A percentile compares a stretch with the other conserved stretches of the same genome.
Evolutionary conservation across 2,329 filamentous ascomycete genomes (phyloP).

Genomic region (Lachnellula occidentalis): DNA sequence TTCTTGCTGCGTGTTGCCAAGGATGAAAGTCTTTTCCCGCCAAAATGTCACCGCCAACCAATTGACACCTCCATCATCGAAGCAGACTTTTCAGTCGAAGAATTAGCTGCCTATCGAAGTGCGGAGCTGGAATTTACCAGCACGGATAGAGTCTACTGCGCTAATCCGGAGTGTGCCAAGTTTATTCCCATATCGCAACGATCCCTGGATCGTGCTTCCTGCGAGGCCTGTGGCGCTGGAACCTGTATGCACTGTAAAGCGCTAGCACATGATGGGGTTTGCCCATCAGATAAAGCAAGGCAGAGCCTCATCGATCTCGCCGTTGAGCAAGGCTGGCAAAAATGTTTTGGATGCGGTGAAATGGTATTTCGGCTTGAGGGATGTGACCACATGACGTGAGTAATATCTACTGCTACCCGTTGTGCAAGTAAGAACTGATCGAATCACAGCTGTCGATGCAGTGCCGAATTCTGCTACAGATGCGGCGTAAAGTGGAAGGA

Average conservation of each 20-base stretch:
- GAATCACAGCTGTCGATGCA: slow-evolving; percentile 19
- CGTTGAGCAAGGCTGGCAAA: slow-evolving; percentile 14
- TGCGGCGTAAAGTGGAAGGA: slow-evolving; percentile 22
- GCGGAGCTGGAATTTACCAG: slow-evolving; percentile 19
- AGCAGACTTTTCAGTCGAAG: slow-evolving; percentile 17
- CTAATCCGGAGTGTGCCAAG: slow-evolving; percentile 12
- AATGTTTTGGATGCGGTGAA: slow-evolving; percentile 15
- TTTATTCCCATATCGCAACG: slow-evolving; percentile 14
- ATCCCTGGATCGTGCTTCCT: slow-evolving; percentile 12
- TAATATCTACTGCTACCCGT: slow-evolving; percentile 4
- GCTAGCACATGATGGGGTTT: slow-evolving; percentile 14
- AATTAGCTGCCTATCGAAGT: slow-evolving; percentile 14
- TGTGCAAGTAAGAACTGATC: slow-evolving; percentile 6
- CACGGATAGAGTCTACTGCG: slow-evolving; percentile 22
- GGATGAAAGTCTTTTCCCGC: slow-evolving; percentile 22
- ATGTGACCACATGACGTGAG: slow-evolving; percentile 21
- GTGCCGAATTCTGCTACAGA: slow-evolving; percentile 21
- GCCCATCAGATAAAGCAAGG: slow-evolving; percentile 13
- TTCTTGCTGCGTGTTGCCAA: slow-evolving; percentile 21
- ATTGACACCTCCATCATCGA: slow-evolving; percentile 20
- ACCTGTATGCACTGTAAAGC: slow-evolving; percentile 19
- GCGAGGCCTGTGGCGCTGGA: slow-evolving; percentile 9
- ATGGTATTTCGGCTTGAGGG: slow-evolving; percentile 15
- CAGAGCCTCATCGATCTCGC: slow-evolving; percentile 12
- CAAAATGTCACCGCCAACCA: slow-evolving; percentile 18